Conservation (phyloP, 2,329 filamentous ascomycete species). For the Pseudocercospora fuligena region DNA sequence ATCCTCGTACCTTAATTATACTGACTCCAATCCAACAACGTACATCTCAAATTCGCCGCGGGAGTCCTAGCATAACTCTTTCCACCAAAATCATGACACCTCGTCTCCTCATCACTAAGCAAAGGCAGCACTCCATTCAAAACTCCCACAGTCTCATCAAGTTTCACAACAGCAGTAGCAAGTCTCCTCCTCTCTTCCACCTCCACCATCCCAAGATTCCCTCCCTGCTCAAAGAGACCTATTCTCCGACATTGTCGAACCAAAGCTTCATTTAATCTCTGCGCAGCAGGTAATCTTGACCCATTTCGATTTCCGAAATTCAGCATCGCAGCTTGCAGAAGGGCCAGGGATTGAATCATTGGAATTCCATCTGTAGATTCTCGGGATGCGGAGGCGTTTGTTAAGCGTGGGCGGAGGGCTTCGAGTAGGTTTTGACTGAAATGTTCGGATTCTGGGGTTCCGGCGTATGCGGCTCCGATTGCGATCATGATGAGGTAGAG, state of each 20-base stretch:
- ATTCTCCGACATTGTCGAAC: neutral
- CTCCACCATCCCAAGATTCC: neutral
- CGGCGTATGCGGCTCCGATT: conserved; percentile 10
- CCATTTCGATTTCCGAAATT: neutral
- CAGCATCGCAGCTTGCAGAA: neutral
- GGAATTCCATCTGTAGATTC: neutral
- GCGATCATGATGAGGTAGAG: conserved; percentile 10
- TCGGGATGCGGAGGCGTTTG: neutral
- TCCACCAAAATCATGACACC: neutral
- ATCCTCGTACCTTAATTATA: neutral
- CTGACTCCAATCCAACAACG: neutral
- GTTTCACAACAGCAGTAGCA: conserved; percentile 7
- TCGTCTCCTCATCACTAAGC: conserved; percentile 7
- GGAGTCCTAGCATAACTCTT: neutral
- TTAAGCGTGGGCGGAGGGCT: neutral
- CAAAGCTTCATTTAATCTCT: neutral
- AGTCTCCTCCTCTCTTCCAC: conserved; percentile 6
- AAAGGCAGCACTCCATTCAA: neutral
- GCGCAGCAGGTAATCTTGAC: neutral
- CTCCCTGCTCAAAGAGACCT: neutral
- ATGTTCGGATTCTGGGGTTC: neutral
- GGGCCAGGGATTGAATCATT: neutral
- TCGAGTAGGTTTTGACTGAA: neutral
- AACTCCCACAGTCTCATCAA: conserved; percentile 2
- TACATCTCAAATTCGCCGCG: neutral